Conservation (phyloP, 75 land plant species). For the Picea sitchensis region DNA sequence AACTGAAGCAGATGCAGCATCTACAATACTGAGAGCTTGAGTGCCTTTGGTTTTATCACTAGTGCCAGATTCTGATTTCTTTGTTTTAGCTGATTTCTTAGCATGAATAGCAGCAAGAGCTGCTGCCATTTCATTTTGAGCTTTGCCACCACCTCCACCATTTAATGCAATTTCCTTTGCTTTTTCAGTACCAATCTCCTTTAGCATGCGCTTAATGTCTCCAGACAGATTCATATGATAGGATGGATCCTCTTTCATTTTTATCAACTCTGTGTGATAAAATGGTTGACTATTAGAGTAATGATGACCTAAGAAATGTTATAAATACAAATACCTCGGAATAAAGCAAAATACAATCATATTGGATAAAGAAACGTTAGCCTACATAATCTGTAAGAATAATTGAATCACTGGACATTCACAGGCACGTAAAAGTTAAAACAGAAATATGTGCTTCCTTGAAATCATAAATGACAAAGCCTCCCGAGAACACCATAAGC, state of each 20-base stretch:
- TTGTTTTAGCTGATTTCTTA: conserved; percentile 51
- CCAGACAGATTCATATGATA: conserved; percentile 78
- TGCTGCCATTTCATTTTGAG: conserved; percentile 73
- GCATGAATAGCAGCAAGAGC: conserved; percentile 77
- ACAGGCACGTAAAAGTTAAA: not conserved
- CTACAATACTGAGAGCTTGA: conserved; percentile 71
- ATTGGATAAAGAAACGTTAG: not conserved
- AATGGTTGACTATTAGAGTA: not conserved
- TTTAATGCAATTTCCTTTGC: conserved; percentile 60
- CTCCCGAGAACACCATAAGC: not conserved
- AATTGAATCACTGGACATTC: not conserved
- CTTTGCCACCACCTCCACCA: conserved; percentile 95
- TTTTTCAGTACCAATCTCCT: conserved; percentile 89
- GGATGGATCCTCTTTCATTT: conserved; percentile 66
- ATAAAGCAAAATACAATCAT: not conserved
- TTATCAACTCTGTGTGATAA: conserved; percentile 44
- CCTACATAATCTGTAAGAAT: not conserved
- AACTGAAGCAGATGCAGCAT: conserved; percentile 94
- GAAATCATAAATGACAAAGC: not conserved
- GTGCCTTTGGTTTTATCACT: conserved; percentile 28
- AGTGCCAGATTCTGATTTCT: conserved; percentile 24
- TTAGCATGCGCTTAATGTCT: conserved; percentile 87
- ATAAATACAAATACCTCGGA: not conserved
- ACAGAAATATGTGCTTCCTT: not conserved
- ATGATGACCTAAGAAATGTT: not conserved